Evolutionary conservation across 2,329 filamentous ascomycete species (phyloP), one percentile per base, ranked within the genome.

Genomic region (Aspergillus felis): DNA sequence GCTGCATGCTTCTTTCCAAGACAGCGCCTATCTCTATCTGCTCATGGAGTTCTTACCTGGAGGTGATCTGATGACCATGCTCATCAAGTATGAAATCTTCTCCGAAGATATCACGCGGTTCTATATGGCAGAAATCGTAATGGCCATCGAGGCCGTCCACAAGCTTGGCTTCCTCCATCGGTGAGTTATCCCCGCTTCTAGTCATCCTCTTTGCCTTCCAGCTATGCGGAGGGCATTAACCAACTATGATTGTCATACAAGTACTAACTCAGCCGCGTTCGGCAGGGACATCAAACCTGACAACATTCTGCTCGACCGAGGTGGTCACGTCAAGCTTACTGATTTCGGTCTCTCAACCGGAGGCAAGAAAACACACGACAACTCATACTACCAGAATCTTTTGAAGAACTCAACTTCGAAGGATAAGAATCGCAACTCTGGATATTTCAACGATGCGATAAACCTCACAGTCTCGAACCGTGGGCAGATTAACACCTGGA

Each of bases 61-160:
- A 75, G 94, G 94, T 75, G 94, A 99, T 79, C 77, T 99, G 74
- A 99, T 99, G 94, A 99, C 94, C 3, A 99, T 99, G 94, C 82
- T 99, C 66, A 99, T 99, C 81, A 99, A 97, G 82, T 99, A 99
- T 71, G 94, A 99, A 75, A 97, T 99, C 74, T 99, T 99, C 76
- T 96, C 92, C 0, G 93, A 97, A 75, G 94, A 99, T 66, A 97
- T 99, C 65, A 99, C 94, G 29, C 87, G 94, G 20, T 99, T 99
- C 78, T 99, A 99, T 78, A 99, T 99, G 85, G 94, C 94, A 25
- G 93, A 99, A 76, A 93, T 97, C 68, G 91, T 96, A 25, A 84
- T 97, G 71, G 94, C 94, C n/a, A 97, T 99, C 65, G 94, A 99
- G 72, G 94, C 94, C 14, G 94, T 99, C 46, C 94, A 99, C 78